Evolutionary conservation across 192 early-diverging fungal genomes (phyloP).

Genomic region (Thamnidium elegans): DNA sequence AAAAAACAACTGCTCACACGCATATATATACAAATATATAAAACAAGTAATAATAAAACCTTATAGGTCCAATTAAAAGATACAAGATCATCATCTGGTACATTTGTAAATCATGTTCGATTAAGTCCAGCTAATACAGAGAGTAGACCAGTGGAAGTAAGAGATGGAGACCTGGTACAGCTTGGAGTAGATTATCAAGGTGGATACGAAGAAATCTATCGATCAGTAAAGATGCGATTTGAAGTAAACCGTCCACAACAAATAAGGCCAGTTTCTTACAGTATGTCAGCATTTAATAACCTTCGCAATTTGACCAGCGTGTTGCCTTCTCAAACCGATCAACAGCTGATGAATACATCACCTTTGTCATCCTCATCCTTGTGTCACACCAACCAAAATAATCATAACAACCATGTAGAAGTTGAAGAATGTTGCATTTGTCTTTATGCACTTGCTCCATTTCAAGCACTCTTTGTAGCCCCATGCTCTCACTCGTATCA

Average conservation of each 20-base stretch:
- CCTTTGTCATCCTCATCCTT: not conserved
- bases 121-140: constrained; percentile 77
- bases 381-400: constrained; percentile 1
- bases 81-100: constrained; percentile 85
- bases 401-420: constrained; percentile 10
- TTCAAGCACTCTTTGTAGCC: constrained; percentile 82
- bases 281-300: constrained; percentile 41
- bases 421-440: constrained; percentile 80
- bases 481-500: constrained; percentile 88
- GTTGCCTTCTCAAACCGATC: not conserved
- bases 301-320: constrained; percentile 27
- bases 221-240: constrained; percentile 75
- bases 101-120: constrained; percentile 86
- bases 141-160: constrained; percentile 66
- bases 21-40: not conserved
- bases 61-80: constrained; percentile 75
- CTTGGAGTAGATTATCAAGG: constrained; percentile 90
- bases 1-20: not conserved
- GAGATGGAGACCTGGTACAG: constrained; percentile 83
- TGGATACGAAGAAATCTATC: constrained; percentile 77
- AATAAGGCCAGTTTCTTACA: constrained; percentile 49
- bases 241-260: constrained; percentile 58
- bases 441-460: constrained; percentile 69
- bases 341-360: constrained; percentile 10
- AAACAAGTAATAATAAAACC: not conserved